Evolutionary conservation across 257 asterid species (phyloP), one percentile per base, ranked within the genome.

Genomic region (Rhazya stricta): DNA sequence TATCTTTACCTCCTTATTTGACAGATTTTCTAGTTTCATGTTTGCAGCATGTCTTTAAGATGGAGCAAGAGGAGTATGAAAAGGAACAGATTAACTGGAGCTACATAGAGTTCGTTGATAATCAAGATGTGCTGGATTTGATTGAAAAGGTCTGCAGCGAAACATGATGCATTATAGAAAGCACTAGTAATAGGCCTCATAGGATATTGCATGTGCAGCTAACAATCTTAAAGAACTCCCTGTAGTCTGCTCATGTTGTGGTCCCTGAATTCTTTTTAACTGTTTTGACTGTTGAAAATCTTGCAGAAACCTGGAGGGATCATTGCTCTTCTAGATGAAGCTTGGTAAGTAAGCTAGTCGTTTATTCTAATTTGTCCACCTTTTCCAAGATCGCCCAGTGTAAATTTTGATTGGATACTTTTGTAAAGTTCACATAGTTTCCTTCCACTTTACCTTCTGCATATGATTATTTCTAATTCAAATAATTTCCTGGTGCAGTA

Each of bases 221-320:
- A 45, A 46, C 3, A 10, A 15, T 2, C 50, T 9, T 66, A 9
- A 37, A 9, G 19, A 12, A 48, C 45, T 48, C 16, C 60, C 48
- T 62, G 70, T 21, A 6, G 19, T 19, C 48, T 37, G 29, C 32
- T 36, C 43, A 60, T 60, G 1, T 37, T 11, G 7, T 41, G 30
- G 50, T 53, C 42, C 12, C 43, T 69, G 62, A 23, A 27, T 66
- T 67, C 34, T n/a, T 41, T 65, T 32, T 72, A 67, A 36, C 50
- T 50, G 42, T 69, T 34, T 0, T 71, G 36, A 29, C 30, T 56
- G 71, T n/a, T 30, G 71, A 78, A 69, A 69, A 65, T 60, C 68
- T 74, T 83, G 93, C 97, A 92, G 99, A 92, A 95, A 88, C 99
- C 99, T 73, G 99, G 99, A 77, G 99, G 99, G 77, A 91, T 95